A percentile compares a stretch with the other conserved stretches of the same genome.
These are phyloP conservation scores for Eucalyptus erythrocorys DNA, from an alignment of 345 rosid genomes.

Conservation along the genomic window DNA sequence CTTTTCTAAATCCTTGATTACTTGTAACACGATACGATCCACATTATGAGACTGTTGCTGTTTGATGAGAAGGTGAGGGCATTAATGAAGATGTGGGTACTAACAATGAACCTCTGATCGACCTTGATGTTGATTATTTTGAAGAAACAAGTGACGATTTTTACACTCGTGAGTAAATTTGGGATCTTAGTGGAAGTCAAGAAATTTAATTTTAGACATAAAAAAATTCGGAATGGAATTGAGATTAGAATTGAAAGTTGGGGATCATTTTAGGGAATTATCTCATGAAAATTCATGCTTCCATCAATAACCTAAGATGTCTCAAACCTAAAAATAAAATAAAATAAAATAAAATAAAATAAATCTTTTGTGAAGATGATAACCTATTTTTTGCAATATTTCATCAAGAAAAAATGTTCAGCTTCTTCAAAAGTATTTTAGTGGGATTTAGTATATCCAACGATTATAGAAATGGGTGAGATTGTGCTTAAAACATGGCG, in stretches of 20 bases:
- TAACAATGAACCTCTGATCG: fast-evolving
- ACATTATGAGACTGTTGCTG: background rate
- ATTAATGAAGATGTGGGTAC: fast-evolving
- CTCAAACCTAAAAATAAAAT: fast-evolving
- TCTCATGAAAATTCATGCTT: background rate
- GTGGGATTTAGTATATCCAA: background rate
- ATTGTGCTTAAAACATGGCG: background rate
- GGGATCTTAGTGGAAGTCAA: background rate
- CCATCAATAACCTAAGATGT: background rate
- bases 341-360: background rate
- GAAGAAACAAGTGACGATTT: background rate
- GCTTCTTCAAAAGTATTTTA: background rate
- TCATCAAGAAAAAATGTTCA: background rate
- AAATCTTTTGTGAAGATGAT: background rate
- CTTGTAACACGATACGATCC: background rate
- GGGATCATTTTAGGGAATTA: background rate
- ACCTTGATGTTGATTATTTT: background rate
- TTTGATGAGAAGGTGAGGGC: fast-evolving
- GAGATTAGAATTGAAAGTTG: background rate
- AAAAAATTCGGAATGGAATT: background rate
- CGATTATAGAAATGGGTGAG: background rate
- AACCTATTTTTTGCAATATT: background rate
- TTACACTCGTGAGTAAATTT: fast-evolving
- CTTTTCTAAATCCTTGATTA: background rate
- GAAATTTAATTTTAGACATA: background rate